Evolutionary conservation across 257 asterid genomes (phyloP), one percentile per base, ranked within the genome.

Genomic region (Fraxinus quadrangulata): DNA sequence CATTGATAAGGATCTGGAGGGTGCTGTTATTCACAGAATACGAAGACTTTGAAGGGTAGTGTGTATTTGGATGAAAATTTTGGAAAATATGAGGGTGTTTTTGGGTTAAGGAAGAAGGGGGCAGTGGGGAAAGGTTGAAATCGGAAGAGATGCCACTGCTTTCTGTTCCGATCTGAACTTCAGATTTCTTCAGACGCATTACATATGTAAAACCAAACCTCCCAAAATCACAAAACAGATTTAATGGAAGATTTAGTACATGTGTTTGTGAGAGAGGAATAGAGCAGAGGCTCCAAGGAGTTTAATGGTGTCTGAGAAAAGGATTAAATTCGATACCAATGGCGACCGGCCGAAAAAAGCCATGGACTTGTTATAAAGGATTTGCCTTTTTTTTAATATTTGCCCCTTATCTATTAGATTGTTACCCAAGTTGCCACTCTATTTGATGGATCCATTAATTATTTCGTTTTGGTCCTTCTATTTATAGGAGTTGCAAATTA

Each of bases 101-200:
- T 70, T 92, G 90, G 78, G 89, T 87, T 17, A 88, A 87, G 17
- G 92, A 82, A 67, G 97, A 85, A 49, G 86, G 71, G 40, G 85
- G 86, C 54, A 90, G 90, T n/a, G 96, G 91, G 67, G 92, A 87
- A 0, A 96, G 94, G 87, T 90, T 89, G 92, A 92, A 94, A 92
- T 94, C 98, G 96, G 97, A 94, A 94, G 98, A 92, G 93, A 94
- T 47, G 97, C 98, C 87, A 66, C 88, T 87, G 97, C 98, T 94
- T 91, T 94, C 98, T 87, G 91, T 92, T 91, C 98, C 97, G 97
- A 92, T 92, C 91, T 94, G 98, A 83, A 88, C 86, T 86, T 94
- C 97, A 36, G 97, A 94, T 94, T 92, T 94, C 76, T 92, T 94
- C 89, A 87, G 97, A 94, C 91, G 98, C 98, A 94, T 94, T 88